Evolutionary conservation across 2,329 filamentous ascomycete species (phyloP).

Genomic region (Colletotrichum phormii): DNA sequence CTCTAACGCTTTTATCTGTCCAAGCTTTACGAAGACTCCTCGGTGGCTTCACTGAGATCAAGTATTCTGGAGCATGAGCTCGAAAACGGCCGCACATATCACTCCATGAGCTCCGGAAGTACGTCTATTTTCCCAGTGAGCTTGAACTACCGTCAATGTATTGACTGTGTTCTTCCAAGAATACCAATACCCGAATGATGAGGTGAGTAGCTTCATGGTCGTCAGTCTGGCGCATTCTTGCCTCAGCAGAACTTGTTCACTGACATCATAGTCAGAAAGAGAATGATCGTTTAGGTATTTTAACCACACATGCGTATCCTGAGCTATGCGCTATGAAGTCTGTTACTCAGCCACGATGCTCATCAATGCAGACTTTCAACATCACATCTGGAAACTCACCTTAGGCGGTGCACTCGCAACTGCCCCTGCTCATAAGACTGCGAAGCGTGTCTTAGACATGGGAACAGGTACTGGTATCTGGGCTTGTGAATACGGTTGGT

Average conservation of each 20-base stretch:
- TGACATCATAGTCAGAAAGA: constrained; percentile 38
- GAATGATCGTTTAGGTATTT: constrained; percentile 43
- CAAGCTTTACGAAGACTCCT: background rate
- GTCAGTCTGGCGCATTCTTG: too few relatives aligned
- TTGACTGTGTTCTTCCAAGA: constrained; percentile 27
- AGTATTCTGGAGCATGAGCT: constrained; percentile 49
- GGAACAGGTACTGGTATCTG: constrained; percentile 60
- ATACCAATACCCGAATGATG: constrained; percentile 42
- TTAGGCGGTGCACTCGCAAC: constrained; percentile 44
- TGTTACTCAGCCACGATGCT: too few relatives aligned
- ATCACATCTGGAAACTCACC: constrained; percentile 47
- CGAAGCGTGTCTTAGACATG: constrained; percentile 53
- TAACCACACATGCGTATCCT: background rate
- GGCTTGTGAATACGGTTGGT: constrained; percentile 55
- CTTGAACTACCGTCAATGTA: too few relatives aligned
- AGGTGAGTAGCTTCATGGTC: constrained; percentile 32
- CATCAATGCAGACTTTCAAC: constrained; percentile 45
- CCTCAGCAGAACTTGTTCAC: too few relatives aligned
- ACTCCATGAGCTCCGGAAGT: constrained; percentile 41
- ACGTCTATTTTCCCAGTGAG: background rate
- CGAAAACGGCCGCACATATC: constrained; percentile 52
- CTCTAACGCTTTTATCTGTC: too few relatives aligned
- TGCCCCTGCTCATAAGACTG: constrained; percentile 40
- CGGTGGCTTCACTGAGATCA: constrained; percentile 36
- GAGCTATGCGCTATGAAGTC: too few relatives aligned